phyloP scores from a whole-genome alignment of 78 protist genomes.

The Speleostelium caveatum region DNA sequence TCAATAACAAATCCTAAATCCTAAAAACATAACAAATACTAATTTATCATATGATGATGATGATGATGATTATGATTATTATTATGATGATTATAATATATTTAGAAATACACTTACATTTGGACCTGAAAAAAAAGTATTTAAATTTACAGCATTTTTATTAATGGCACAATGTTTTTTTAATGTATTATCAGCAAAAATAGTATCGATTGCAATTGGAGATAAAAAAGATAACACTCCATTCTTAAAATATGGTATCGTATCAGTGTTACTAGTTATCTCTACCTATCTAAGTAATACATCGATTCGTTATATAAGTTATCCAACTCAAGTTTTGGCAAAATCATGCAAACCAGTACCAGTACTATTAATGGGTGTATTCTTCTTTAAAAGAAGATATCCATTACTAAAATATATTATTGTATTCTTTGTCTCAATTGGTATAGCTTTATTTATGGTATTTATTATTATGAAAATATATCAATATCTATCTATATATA shows the following conservation, averaged over 20 bases:
- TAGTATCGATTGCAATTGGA: background rate
- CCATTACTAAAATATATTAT: constrained; percentile 17
- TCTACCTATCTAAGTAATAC: constrained; percentile 50
- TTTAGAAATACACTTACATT: background rate
- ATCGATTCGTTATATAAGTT: constrained; percentile 57
- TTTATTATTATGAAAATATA: background rate
- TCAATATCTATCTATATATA: background rate
- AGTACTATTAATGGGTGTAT: constrained; percentile 61
- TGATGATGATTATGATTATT: background rate
- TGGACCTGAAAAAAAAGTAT: constrained; percentile 9
- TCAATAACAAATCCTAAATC: background rate
- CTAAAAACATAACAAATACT: background rate
- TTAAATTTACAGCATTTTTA: constrained; percentile 64
- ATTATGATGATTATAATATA: background rate
- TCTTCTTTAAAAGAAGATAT: constrained; percentile 28
- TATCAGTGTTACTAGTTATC: constrained; percentile 24
- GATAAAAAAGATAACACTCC: constrained; percentile 46
- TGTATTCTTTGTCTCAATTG: constrained; percentile 40
- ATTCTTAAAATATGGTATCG: constrained; percentile 24
- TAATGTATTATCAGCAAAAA: constrained; percentile 38
- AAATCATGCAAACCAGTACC: constrained; percentile 81
- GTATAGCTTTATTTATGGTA: constrained; percentile 66
- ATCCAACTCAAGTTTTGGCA: constrained; percentile 68
- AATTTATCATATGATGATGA: background rate
- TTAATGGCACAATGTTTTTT: constrained; percentile 33